Base-by-base conservation (phyloP, 2,329 filamentous ascomycete genomes). In the Colletotrichum sp. region DNA sequence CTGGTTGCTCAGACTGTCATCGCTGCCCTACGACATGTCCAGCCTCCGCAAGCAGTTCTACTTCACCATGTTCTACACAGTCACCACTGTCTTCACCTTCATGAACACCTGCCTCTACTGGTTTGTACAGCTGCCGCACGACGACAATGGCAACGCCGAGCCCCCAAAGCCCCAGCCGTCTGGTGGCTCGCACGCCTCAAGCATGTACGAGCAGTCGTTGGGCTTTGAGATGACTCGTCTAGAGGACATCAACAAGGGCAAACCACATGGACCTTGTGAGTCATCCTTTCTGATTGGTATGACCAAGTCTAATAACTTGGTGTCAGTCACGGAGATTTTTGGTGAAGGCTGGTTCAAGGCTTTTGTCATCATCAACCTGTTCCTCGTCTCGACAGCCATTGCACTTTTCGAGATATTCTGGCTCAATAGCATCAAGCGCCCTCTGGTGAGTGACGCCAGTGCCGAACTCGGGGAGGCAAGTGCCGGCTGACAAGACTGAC, bases 351-450 rank as follows among this genome's bases (percentile, higher is more conserved):
- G 86, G 83, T 87, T 89, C 81, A 85, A 86, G 75, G 75, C 84
- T 3, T 90, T 88, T 78, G 83, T 84, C 74, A 83, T 89, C 63
- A 78, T 89, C 79, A 89, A 88, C 66, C 77, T 90, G 59, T 89
- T 87, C 79, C 84, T 81, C 10, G 81, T 88, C 71, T 85, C 85
- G 4, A 85, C 88, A 6, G 65, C 85, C 36, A 82, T 89, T 75
- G 88, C 87, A 77, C 77, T 86, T 10, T 72, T 87, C 36, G 89
- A 91, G 82, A 85, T 87, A 1, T 72, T 88, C 39, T 83, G 85
- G 72, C 83, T 91, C 82, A 91, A 91, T 81, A 90, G 88, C 79
- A 89, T 90, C 83, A 88, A 87, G 78, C 86, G 87, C 68, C 88
- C 86, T 68, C 84, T 84, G 64, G 89, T 90, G 80, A 80, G 87